Conservation (phyloP, 305 asterid genomes). For the Ajuga reptans region DNA sequence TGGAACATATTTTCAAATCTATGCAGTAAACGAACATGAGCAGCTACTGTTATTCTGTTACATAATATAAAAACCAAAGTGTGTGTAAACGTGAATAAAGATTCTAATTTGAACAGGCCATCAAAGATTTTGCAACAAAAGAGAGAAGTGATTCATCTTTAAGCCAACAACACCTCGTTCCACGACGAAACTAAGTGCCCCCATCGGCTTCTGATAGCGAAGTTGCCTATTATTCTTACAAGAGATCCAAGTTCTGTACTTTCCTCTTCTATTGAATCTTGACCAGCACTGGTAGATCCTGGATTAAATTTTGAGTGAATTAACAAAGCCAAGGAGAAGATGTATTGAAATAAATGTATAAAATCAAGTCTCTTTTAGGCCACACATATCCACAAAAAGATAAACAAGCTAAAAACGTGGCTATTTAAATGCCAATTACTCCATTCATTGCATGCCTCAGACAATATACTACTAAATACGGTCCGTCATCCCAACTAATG, state of each 20-base stretch:
- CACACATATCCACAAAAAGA: neutral
- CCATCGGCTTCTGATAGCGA: neutral
- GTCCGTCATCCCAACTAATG: neutral
- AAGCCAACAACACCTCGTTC: conserved; percentile 3
- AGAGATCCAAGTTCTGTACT: neutral
- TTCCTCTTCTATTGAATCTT: neutral
- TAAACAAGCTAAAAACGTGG: neutral
- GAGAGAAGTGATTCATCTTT: neutral
- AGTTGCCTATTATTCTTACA: neutral
- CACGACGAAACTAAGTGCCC: neutral
- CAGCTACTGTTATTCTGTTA: neutral
- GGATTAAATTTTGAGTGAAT: neutral
- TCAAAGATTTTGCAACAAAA: neutral
- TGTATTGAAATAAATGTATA: too few species aligned
- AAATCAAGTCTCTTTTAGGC: neutral
- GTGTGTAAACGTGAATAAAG: conserved; percentile 3
- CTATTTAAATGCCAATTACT: neutral
- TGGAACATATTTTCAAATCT: neutral
- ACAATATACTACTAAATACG: neutral
- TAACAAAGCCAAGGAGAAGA: too few species aligned
- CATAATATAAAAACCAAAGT: neutral
- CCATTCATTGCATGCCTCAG: neutral
- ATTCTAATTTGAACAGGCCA: neutral
- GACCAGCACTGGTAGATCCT: neutral
- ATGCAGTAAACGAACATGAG: neutral